Base-by-base conservation (phyloP, 2,329 filamentous ascomycete genomes). In the Pseudocercospora crystallina region DNA sequence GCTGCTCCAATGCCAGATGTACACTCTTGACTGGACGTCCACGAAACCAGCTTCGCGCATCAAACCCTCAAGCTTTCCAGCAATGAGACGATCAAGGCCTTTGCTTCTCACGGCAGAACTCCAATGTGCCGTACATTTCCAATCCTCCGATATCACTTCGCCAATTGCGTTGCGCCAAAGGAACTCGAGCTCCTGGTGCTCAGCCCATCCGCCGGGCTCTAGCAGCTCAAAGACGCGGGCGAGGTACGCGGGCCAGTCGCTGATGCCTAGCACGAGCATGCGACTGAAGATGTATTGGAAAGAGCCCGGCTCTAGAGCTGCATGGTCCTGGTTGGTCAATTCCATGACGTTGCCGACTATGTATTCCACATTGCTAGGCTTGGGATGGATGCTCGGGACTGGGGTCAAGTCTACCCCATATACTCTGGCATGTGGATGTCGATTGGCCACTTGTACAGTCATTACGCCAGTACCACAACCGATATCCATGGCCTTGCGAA, bases 401-500 rank as follows among this genome's bases (percentile, higher is more conserved):
- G 31, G 37, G 3, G 47, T 47, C 13, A 54, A 43, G 29, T 54
- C 51, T 13, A 54, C 32, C 8, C 47, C 51, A 36, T 51, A 51
- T 9, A 54, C 43, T 38, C 38, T 40, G 13, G 51, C 51, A 4
- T 13, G 5, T 2, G 51, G 51, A 14, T 51, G 51, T 2, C 26
- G 34, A 10, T 50, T 26, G 73, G 53, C 53, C 38, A 56, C 41
- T 33, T 44, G n/a, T 12, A 52, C 32, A n/a, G 49, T 46, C 49
- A 49, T 52, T n/a, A 49, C 53, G 29, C 49, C 32, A 73, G 73
- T 51, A 71, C 69, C 32, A 75, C 76, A 56, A 73, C 75, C n/a
- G 68, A 73, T 46, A 45, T 52, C 53, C 61, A 72, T 54, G 43
- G 33, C 47, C 13, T 10, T 33, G 20, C 7, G 20, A 41, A 32